phyloP scores from a whole-genome alignment of 495 filamentous ascomycete genomes.

The Pseudotulostoma volvatum region DNA sequence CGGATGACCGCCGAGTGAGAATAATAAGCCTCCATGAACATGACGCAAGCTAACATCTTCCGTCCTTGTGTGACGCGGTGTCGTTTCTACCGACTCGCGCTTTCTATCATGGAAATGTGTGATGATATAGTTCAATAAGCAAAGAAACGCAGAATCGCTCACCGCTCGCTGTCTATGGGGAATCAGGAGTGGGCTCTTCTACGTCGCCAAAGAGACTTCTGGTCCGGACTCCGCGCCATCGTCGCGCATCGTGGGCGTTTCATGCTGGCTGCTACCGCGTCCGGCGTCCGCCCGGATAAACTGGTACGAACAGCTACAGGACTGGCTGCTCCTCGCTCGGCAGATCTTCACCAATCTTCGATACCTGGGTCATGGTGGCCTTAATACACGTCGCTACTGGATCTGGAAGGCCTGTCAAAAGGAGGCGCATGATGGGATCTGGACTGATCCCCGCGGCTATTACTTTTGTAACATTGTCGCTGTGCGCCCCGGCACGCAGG shows the following conservation, averaged over 20 bases:
- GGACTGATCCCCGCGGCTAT: slow-evolving; percentile 42
- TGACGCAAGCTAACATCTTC: slow-evolving; percentile 10
- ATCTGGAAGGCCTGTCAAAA: slow-evolving; percentile 48
- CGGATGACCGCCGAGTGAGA: not conserved
- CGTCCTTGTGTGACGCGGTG: slow-evolving; percentile 4
- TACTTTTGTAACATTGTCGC: slow-evolving; percentile 57
- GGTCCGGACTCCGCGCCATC: not conserved
- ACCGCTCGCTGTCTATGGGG: slow-evolving; percentile 45
- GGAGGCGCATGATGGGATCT: slow-evolving; percentile 37
- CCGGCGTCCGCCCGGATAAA: slow-evolving; percentile 22
- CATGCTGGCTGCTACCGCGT: slow-evolving; percentile 47
- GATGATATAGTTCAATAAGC: slow-evolving; percentile 27
- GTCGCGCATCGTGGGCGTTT: slow-evolving; percentile 39
- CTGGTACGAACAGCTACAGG: slow-evolving; percentile 38
- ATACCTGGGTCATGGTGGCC: slow-evolving; percentile 39
- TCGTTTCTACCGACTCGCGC: slow-evolving; percentile 1
- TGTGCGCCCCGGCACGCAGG: slow-evolving; percentile 41
- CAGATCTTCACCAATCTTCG: slow-evolving; percentile 41
- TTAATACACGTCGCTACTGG: slow-evolving; percentile 44
- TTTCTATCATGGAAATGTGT: slow-evolving; percentile 1
- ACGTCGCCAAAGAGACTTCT: slow-evolving; percentile 38
- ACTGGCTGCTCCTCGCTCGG: slow-evolving; percentile 37
- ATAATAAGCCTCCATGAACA: not conserved
- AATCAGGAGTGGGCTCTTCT: slow-evolving; percentile 47
- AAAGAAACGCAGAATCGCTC: slow-evolving; percentile 40